Percentiles rank a stretch among this genome's conserved stretches.
Conservation (phyloP, 2,329 filamentous ascomycete species). For the Capronia epimyces region DNA sequence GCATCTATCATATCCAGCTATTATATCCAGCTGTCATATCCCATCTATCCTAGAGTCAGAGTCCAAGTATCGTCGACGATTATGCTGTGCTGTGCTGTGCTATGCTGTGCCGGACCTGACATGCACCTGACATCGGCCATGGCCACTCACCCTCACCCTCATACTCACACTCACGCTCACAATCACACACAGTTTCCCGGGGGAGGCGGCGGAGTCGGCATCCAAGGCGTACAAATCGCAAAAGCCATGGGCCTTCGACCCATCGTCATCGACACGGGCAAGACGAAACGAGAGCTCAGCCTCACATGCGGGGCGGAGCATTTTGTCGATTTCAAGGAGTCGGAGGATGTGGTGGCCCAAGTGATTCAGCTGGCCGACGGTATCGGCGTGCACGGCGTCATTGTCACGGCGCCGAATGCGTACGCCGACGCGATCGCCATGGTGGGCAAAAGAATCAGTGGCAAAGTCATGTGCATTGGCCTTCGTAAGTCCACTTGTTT, state of each 20-base stretch:
- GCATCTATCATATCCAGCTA: no score
- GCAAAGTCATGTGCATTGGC: constrained; percentile 50
- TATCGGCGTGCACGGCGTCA: constrained; percentile 13
- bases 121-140: constrained; percentile 32
- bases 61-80: no score
- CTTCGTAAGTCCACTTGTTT: no score
- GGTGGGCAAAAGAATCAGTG: constrained; percentile 44
- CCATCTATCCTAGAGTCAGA: no score
- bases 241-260: constrained; percentile 41
- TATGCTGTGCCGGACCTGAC: no score
- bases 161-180: constrained; percentile 9
- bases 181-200: constrained; percentile 32
- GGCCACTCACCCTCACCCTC: no score
- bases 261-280: constrained; percentile 38
- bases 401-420: constrained; percentile 16
- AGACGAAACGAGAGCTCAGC: constrained; percentile 32
- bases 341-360: constrained; percentile 18
- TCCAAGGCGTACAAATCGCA: constrained; percentile 7
- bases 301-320: constrained; percentile 35
- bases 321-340: constrained; percentile 36
- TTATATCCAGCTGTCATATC: no score
- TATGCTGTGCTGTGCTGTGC: no score
- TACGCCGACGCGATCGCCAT: constrained; percentile 35
- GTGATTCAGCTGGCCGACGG: constrained; percentile 20
- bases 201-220: constrained; percentile 36